Percentiles rank a stretch among this genome's conserved stretches.
Conservation (phyloP, 208 protist species). For the Angomonas desouzai region DNA sequence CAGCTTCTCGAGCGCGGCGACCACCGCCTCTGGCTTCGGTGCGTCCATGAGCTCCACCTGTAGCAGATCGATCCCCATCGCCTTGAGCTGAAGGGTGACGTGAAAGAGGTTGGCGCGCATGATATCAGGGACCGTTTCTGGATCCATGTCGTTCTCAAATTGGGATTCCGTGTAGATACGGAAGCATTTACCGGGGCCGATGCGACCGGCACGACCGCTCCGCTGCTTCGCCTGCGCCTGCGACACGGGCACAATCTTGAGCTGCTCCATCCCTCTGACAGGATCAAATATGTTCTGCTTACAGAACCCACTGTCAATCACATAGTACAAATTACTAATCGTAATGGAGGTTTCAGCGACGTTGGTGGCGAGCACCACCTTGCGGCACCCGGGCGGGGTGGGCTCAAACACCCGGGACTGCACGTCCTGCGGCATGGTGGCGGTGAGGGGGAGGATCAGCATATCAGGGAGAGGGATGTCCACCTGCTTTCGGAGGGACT, state of each 20-base stretch:
- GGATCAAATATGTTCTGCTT: conserved; percentile 98
- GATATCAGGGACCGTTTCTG: conserved; percentile 96
- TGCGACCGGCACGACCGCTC: conserved; percentile 94
- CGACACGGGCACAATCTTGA: conserved; percentile 97
- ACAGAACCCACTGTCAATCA: conserved; percentile 97
- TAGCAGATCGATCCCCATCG: conserved; percentile 97
- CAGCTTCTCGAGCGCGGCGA: conserved; percentile 95
- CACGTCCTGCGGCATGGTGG: conserved; percentile 97
- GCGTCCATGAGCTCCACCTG: conserved; percentile 98
- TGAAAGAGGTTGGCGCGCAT: conserved; percentile 98
- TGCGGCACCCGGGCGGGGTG: conserved; percentile 88
- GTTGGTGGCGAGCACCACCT: conserved; percentile 99
- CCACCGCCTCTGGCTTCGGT: conserved; percentile 93
- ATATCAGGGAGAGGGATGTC: conserved; percentile 84
- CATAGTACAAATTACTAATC: conserved; percentile 99
- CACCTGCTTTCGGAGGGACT: conserved; percentile 53
- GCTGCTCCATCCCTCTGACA: conserved; percentile 95
- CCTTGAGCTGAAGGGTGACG: conserved; percentile 97
- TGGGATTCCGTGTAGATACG: conserved; percentile 97
- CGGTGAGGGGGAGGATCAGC: conserved; percentile 97
- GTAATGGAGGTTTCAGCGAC: conserved; percentile 99
- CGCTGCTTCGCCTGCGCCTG: conserved; percentile 97
- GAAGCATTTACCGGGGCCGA: conserved; percentile 96
- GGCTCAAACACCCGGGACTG: conserved; percentile 98
- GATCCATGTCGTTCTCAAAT: conserved; percentile 95